phyloP scores from a whole-genome alignment of 345 rosid genomes.

The Hirschfeldia incana region DNA sequence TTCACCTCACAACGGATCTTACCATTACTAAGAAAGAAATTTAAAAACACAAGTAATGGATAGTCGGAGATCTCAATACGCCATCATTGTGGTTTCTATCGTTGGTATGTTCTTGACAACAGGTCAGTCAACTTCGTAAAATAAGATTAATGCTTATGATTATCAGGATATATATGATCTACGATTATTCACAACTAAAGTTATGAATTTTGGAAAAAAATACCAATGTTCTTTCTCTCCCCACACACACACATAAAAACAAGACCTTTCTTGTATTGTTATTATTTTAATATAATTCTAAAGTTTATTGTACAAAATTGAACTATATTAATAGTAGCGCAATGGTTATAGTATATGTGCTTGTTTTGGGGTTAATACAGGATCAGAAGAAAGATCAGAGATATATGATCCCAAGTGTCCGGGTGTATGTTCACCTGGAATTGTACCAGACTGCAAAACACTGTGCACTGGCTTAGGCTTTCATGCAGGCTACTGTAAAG shows the following conservation, averaged over 20 bases:
- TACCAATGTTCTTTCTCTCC: not conserved
- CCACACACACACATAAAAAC: not conserved
- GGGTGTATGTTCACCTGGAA: slow-evolving; percentile 7
- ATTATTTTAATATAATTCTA: not conserved
- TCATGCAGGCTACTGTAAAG: slow-evolving; percentile 1
- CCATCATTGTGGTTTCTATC: not conserved
- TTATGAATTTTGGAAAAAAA: not conserved
- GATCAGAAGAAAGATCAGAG: slow-evolving; percentile 16
- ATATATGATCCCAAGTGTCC: slow-evolving; percentile 5
- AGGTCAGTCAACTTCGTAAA: not conserved
- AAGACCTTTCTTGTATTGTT: not conserved
- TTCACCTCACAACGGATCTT: not conserved
- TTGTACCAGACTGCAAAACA: slow-evolving; percentile 20
- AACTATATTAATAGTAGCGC: not conserved
- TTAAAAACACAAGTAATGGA: not conserved
- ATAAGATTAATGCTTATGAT: not conserved
- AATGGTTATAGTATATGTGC: not conserved
- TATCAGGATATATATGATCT: not conserved
- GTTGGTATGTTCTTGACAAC: slow-evolving; percentile 4
- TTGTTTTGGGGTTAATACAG: slow-evolving; percentile 3
- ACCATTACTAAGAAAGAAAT: not conserved
- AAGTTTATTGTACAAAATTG: not conserved
- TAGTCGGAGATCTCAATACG: not conserved
- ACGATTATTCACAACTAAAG: not conserved
- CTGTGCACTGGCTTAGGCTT: not conserved